A percentile compares a stretch with the other conserved stretches of the same genome.
Conservation (phyloP, 208 protist species). For the Leishmania braziliensis region DNA sequence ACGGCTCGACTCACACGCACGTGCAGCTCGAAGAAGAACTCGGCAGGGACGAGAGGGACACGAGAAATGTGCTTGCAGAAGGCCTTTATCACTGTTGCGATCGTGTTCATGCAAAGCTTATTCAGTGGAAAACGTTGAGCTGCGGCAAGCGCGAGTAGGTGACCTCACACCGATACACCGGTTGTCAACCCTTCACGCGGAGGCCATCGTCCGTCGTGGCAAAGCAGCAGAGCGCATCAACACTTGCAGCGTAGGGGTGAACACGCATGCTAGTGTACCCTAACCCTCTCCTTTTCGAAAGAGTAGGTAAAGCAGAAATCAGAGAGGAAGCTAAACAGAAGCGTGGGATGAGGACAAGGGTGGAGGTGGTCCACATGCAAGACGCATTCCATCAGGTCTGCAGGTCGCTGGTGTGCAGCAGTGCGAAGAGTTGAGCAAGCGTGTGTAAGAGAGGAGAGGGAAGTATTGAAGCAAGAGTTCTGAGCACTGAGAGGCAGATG, state of each 20-base stretch:
- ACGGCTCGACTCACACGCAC: slow-evolving; percentile 38
- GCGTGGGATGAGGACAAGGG: background rate
- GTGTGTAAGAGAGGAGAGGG: background rate
- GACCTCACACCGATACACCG: slow-evolving; percentile 44
- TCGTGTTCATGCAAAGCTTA: slow-evolving; percentile 27
- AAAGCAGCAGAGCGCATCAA: slow-evolving; percentile 21
- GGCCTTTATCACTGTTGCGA: slow-evolving; percentile 13
- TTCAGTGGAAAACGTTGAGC: slow-evolving; percentile 33
- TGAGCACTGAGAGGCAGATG: background rate
- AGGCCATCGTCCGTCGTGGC: slow-evolving; percentile 11
- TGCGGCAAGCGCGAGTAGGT: slow-evolving; percentile 47
- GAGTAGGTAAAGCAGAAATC: background rate
- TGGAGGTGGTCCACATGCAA: background rate
- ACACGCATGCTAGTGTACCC: background rate
- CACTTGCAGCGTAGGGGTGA: slow-evolving; percentile 1
- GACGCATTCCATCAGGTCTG: background rate
- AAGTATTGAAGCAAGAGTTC: background rate
- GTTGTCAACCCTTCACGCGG: slow-evolving; percentile 30
- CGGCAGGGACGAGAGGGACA: background rate
- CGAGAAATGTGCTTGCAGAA: slow-evolving; percentile 27
- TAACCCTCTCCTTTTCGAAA: background rate
- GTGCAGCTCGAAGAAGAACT: slow-evolving; percentile 55
- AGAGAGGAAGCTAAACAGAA: background rate
- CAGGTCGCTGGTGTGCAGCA: background rate
- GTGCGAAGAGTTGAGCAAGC: background rate